Base-by-base conservation (phyloP, 306 rosid species). In the Senna siamea region DNA sequence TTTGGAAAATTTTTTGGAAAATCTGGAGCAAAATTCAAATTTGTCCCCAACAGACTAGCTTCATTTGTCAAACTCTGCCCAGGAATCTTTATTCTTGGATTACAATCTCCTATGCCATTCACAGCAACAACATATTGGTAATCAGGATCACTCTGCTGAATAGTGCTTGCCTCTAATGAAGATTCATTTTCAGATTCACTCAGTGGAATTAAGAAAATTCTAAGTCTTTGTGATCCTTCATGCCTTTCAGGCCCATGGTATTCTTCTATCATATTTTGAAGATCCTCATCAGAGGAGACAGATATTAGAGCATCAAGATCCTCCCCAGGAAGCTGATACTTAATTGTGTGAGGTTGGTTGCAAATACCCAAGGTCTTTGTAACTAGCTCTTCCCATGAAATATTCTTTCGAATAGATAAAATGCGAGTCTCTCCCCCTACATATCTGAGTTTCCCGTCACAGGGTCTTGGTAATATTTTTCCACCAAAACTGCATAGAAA, bases 291-390 rank as follows among this genome's bases (percentile, higher is more conserved):
- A 70, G 93, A 86, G 53, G 93, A 88, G 43, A 90, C 89, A 6
- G 96, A 88, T 77, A 90, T 90, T 79, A 90, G 82, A 72, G 93
- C 87, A 78, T 90, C 96, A 66, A 87, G 91, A 88, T 90, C 96
- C 82, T 90, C 93, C 51, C 87, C 90, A 12, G 96, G 96, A 80
- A 90, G 91, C 83, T 90, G 93, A 85, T 90, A 90, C 77, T 88
- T 90, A 56, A 90, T 90, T 13, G 87, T 54, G 85, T 86, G 93
- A 72, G 85, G 89, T 55, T 88, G 91, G 57, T 37, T 81, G 76
- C 87, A 90, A 79, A 90, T 77, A 52, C 87, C 74, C 44, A 72
- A 81, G 66, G 96, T 90, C 80, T 83, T 90, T 68, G 75, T 81
- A 69, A 83, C 78, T 74, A 90, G 90, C 75, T 81, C 87, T 77